Base-by-base conservation (phyloP, 2,329 filamentous ascomycete genomes). In the Apiospora pterosperma region DNA sequence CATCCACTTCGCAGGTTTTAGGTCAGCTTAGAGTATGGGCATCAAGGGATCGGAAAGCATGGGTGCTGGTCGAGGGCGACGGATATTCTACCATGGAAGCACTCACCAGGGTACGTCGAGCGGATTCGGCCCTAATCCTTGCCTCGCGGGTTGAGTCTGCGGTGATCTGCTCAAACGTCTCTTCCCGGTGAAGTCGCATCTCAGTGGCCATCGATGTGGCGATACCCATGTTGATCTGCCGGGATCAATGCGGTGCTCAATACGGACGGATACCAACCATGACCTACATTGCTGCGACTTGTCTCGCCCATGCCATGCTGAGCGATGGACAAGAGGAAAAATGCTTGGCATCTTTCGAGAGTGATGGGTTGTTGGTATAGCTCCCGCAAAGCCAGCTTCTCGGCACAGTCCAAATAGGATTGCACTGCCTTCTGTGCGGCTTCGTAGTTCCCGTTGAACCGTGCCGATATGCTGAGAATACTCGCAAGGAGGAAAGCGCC, bases 311-410 rank as follows among this genome's bases (percentile, higher is more conserved):
- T 85, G 16, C 84, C 84, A 70, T 87, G 85, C 67, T 88, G 85
- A 5, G 85, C 84, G 63, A 88, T 82, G 69, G 84, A 86, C 19
- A 88, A 75, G 4, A 88, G 74, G 67, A 87, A 87, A 66, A 88
- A 88, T 1, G 81, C 85, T 72, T 88, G 85, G 62, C 84, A 87
- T 44, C 82, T 78, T 69, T 87, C 84, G 21, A 88, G 71, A 0
- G 80, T 85, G 28, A 55, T 12, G 0, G 85, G 82, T 62, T 81
- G 80, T 42, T 80, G 76, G 69, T 87, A 87, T 23, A 87, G 74
- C 68, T 86, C 84, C 28, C 75, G 74, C 36, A 81, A 71, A 1
- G 85, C 84, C 10, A 87, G 72, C 7, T 71, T 69, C 10, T 81
- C 80, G 1, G 84, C 83, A 31, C 78, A 80, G 41, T 81, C 80